Evolutionary conservation across 2,329 filamentous ascomycete genomes (phyloP).

Genomic region (Neonectria sp.): DNA sequence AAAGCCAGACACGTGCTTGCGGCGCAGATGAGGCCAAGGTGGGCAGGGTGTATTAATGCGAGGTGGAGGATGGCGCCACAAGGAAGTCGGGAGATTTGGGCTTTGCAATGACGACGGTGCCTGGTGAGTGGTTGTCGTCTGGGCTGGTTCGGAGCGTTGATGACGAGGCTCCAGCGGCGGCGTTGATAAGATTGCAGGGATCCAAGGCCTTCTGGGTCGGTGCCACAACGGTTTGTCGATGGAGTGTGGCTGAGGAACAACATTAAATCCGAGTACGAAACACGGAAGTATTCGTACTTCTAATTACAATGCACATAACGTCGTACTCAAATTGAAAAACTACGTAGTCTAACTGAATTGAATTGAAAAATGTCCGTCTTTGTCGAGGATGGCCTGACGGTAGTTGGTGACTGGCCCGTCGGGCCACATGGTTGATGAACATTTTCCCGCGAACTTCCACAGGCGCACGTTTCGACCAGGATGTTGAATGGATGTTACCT

Average conservation of each 20-base stretch:
- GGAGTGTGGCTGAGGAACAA: constrained; percentile 17
- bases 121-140: constrained; percentile 8
- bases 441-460: too few relatives aligned
- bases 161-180: constrained; percentile 12
- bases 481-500: too few relatives aligned
- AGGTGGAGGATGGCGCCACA: constrained; percentile 7
- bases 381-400: too few relatives aligned
- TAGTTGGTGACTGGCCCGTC: too few relatives aligned
- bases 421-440: too few relatives aligned
- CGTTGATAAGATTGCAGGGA: constrained; percentile 12
- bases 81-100: constrained; percentile 3
- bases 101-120: constrained; percentile 10
- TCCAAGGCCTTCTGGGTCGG: neutral
- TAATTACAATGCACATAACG: neutral
- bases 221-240: neutral
- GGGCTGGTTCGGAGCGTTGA: constrained; percentile 3
- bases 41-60: neutral
- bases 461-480: too few relatives aligned
- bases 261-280: constrained; percentile 9
- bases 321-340: too few relatives aligned
- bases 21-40: neutral
- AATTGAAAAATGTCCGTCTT: too few relatives aligned
- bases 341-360: too few relatives aligned
- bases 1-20: constrained; percentile 7
- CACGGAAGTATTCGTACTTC: neutral